phyloP scores from a whole-genome alignment of 306 rosid species.

The Cucumis hystrix region DNA sequence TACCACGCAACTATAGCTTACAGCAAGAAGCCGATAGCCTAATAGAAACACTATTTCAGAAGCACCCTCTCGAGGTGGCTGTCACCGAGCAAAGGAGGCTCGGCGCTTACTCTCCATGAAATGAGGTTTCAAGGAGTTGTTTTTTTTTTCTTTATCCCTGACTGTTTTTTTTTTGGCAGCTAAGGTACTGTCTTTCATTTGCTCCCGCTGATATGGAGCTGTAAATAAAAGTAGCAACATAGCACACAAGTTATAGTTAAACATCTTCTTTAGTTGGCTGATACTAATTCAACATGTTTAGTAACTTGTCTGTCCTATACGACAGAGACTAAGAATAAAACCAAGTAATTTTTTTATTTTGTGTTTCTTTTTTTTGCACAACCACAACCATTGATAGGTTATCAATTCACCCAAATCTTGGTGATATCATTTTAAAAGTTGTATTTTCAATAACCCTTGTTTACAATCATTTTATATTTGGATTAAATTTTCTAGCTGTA shows the following conservation, averaged over 20 bases:
- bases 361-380: background rate
- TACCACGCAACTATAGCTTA: background rate
- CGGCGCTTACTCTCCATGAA: background rate
- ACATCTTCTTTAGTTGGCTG: background rate
- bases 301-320: background rate
- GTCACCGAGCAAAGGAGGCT: background rate
- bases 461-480: background rate
- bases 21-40: conserved; percentile 2
- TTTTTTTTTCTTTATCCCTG: conserved; percentile 11
- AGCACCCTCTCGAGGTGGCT: background rate
- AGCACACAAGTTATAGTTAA: conserved; percentile 9
- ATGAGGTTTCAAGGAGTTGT: background rate
- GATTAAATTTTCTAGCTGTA: background rate
- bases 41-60: background rate
- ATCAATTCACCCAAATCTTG: background rate
- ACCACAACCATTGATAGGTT: background rate
- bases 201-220: conserved; percentile 17
- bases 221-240: conserved; percentile 32
- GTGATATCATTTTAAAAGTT: background rate
- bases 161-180: conserved; percentile 14
- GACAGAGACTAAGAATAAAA: background rate
- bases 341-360: background rate
- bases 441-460: background rate
- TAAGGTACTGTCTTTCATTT: conserved; percentile 14
- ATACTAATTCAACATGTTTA: background rate